These are phyloP conservation scores for Cyclotella cryptica DNA, from an alignment of 108 stramenopile species.

Conservation along the genomic window DNA sequence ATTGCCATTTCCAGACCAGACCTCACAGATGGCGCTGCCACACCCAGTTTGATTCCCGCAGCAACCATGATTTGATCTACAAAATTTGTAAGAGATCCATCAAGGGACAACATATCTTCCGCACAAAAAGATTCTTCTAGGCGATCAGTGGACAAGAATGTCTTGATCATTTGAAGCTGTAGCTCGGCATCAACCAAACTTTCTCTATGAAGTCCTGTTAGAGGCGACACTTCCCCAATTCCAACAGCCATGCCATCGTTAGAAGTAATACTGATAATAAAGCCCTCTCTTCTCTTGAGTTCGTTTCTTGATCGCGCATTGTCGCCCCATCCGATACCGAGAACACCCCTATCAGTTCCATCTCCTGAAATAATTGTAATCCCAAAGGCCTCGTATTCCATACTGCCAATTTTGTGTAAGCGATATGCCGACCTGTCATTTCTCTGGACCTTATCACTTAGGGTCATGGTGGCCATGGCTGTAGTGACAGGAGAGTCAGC, in stretches of 20 bases:
- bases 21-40: conserved; percentile 59
- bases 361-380: conserved; percentile 52
- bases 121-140: conserved; percentile 42
- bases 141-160: conserved; percentile 23
- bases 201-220: conserved; percentile 77
- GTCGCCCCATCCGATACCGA: conserved; percentile 82
- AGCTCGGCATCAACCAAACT: conserved; percentile 60
- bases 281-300: conserved; percentile 59
- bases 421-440: neutral
- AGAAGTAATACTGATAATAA: conserved; percentile 70
- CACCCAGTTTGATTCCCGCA: conserved; percentile 34
- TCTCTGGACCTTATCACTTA: neutral
- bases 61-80: conserved; percentile 44
- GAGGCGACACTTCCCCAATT: conserved; percentile 85
- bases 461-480: neutral
- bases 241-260: conserved; percentile 65
- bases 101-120: conserved; percentile 53
- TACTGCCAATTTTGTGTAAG: conserved; percentile 24
- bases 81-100: conserved; percentile 59
- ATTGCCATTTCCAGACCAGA: conserved; percentile 89
- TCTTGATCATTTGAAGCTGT: conserved; percentile 60
- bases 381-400: conserved; percentile 72
- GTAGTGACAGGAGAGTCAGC: neutral
- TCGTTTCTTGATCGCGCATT: conserved; percentile 43
- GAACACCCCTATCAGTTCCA: conserved; percentile 50